These are phyloP conservation scores for Niebla homalea DNA, from an alignment of 495 filamentous ascomycete genomes.

Conservation along the genomic window DNA sequence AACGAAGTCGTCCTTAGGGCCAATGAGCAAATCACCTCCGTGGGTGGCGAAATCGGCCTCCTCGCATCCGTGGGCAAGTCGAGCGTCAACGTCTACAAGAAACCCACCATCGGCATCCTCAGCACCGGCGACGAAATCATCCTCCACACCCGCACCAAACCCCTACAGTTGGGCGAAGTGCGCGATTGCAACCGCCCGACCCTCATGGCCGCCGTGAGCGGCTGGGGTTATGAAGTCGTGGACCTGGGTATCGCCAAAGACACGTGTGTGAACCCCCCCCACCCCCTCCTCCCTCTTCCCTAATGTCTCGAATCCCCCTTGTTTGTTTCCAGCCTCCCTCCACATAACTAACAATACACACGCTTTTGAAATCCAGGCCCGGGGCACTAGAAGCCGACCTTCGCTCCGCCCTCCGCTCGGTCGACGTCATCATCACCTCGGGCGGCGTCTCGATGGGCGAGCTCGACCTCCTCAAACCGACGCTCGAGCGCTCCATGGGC, in stretches of 20 bases:
- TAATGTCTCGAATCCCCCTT: not conserved
- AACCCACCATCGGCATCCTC: conserved; percentile 70
- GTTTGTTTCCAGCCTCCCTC: too few species aligned
- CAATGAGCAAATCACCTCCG: conserved; percentile 65
- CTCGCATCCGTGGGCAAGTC: conserved; percentile 70
- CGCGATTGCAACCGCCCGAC: conserved; percentile 86
- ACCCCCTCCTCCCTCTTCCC: not conserved
- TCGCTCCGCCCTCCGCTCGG: conserved; percentile 52
- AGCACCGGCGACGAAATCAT: conserved; percentile 96
- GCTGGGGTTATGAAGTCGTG: conserved; percentile 65
- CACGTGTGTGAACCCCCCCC: conserved; percentile 27
- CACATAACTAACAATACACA: not conserved
- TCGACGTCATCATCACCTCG: conserved; percentile 80
- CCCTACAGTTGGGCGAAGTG: conserved; percentile 67
- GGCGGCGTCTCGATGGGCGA: conserved; percentile 98
- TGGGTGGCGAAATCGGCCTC: conserved; percentile 83
- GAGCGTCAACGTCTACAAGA: conserved; percentile 61
- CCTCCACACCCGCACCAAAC: conserved; percentile 49
- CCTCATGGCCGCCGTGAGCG: conserved; percentile 58
- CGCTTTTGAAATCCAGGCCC: conserved; percentile 34
- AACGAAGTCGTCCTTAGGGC: conserved; percentile 56
- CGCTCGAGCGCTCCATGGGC: conserved; percentile 77
- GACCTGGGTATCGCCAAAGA: conserved; percentile 85
- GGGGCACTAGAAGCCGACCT: conserved; percentile 67
- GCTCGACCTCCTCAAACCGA: conserved; percentile 92